Base-by-base conservation (phyloP, 305 asterid genomes). In the Fraxinus dipetala region DNA sequence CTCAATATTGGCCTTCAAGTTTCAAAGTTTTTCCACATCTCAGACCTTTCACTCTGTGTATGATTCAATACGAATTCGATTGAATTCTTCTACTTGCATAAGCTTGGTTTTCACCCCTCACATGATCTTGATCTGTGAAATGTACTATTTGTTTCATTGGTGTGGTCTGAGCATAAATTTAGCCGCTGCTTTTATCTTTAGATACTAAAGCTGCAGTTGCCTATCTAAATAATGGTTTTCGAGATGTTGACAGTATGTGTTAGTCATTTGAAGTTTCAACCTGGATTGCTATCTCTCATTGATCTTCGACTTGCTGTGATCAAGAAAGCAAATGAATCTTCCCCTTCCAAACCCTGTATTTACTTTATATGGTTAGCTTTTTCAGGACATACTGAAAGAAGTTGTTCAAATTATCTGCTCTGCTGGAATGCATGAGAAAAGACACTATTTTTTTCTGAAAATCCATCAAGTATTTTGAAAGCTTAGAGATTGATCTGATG, bases 401-500 rank as follows among this genome's bases (percentile, higher is more conserved):
- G 54, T 63, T 63, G 26, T 80, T 65, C 69, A 43, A 24, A 83
- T 75, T 78, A 67, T 82, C 74, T 24, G 24, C 24, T 30, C 45
- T 83, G 51, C 38, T 81, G 51, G 63, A 77, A 67, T 18, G 72
- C 81, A 79, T 75, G 76, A 14, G 51, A 75, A 75, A 36, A 72
- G 18, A 72, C 82, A 32, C 84, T 59, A 36, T 35, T 34, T 4
- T 59, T 63, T 11, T 48, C 76, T 22, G 67, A 69, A 80, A 72
- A 54, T 85, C 69, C 40, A 59, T 34, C 18, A 56, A 54, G 59
- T 79, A 77, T 79, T 70, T 48, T 78, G 78, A 73, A 70, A 77
- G 75, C 81, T 77, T 76, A 75, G 38, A 65, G 63, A 74, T 69
- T 78, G 75, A 45, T 81, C 78, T 84, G 78, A 54, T 80, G 83